phyloP scores from a whole-genome alignment of 306 rosid species.

The Amphicarpaea edgeworthii region DNA sequence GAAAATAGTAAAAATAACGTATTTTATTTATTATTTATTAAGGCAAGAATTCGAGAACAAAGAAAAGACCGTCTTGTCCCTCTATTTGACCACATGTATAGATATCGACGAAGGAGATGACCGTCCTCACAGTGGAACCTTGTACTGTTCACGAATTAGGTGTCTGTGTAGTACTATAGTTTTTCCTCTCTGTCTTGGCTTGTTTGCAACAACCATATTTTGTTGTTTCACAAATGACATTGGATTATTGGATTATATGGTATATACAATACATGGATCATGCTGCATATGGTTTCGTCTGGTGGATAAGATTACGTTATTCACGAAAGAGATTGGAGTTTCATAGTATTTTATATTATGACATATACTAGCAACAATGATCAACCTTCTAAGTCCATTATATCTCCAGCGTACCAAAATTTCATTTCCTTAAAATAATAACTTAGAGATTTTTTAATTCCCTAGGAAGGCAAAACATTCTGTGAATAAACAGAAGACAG shows the following conservation, averaged over 20 bases:
- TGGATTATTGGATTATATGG: constrained; percentile 21
- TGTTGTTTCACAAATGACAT: constrained; percentile 20
- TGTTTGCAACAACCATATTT: constrained; percentile 34
- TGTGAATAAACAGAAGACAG: neutral
- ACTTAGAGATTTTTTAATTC: neutral
- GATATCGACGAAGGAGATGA: constrained; percentile 10
- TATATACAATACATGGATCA: constrained; percentile 2
- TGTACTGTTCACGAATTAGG: neutral
- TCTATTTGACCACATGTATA: neutral
- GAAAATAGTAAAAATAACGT: too few species aligned
- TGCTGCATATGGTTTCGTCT: neutral
- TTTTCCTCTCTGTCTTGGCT: constrained; percentile 15
- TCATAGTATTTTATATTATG: neutral
- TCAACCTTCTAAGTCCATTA: neutral
- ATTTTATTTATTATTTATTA: neutral
- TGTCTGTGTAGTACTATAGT: neutral
- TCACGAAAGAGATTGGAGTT: constrained; percentile 34
- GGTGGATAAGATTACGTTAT: constrained; percentile 18
- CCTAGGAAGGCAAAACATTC: neutral
- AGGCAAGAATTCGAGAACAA: neutral
- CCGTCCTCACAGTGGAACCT: constrained; percentile 2
- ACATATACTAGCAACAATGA: neutral
- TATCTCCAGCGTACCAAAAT: neutral
- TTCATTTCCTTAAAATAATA: neutral
- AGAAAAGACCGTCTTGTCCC: constrained; percentile 28